These are phyloP conservation scores for Fagus sylvatica DNA, from an alignment of 306 rosid genomes.

Conservation along the genomic window DNA sequence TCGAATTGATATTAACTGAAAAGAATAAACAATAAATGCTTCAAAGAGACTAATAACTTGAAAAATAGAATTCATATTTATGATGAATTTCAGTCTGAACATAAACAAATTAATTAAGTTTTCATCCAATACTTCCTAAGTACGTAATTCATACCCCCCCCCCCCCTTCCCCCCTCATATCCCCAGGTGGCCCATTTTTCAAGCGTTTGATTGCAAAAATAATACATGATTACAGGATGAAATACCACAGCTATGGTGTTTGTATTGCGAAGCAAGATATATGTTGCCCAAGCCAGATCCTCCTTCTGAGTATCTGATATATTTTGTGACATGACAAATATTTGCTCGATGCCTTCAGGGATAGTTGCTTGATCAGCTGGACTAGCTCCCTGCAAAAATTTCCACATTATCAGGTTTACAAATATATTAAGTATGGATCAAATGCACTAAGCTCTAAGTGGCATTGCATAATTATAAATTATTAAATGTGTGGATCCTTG, in stretches of 20 bases:
- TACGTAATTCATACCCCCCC: not conserved
- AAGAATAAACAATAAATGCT: slow-evolving; percentile 18
- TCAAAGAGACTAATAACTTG: slow-evolving; percentile 1
- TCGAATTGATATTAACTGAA: slow-evolving; percentile 64
- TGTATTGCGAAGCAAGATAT: slow-evolving; percentile 74
- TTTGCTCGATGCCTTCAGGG: slow-evolving; percentile 71
- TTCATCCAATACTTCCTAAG: not conserved
- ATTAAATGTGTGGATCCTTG: not conserved
- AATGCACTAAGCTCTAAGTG: not conserved
- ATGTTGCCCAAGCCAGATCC: slow-evolving; percentile 92
- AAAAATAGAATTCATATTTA: not conserved
- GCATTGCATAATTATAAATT: not conserved
- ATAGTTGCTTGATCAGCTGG: slow-evolving; percentile 59
- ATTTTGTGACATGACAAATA: slow-evolving; percentile 65
- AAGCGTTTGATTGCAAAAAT: not conserved
- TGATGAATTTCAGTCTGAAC: not conserved
- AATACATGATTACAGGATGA: slow-evolving; percentile 11
- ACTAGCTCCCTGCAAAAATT: slow-evolving; percentile 67
- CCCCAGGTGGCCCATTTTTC: not conserved
- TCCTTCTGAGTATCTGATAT: slow-evolving; percentile 56
- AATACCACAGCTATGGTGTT: slow-evolving; percentile 67
- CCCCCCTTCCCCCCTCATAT: not conserved
- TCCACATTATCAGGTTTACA: not conserved
- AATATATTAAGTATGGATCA: slow-evolving; percentile 3
- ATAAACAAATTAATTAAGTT: not conserved